These are phyloP conservation scores for Mucuna pruriens DNA, from an alignment of 306 rosid genomes.

Conservation along the genomic window DNA sequence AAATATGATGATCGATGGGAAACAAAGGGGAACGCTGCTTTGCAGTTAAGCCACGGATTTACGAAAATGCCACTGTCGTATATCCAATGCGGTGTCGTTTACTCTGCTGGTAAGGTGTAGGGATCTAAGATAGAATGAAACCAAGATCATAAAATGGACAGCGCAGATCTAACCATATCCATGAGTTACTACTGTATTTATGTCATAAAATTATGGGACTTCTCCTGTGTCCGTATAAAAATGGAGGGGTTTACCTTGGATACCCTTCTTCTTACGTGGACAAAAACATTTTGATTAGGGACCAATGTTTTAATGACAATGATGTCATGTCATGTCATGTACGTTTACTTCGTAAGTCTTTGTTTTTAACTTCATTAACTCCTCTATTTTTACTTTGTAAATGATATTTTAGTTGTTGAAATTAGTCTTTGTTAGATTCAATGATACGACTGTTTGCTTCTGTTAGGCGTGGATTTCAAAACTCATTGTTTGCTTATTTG, in stretches of 20 bases:
- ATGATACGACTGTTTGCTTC: too few relatives aligned
- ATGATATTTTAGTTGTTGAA: neutral
- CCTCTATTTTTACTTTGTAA: neutral
- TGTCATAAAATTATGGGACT: too few relatives aligned
- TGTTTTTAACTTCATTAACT: neutral
- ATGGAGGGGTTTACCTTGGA: too few relatives aligned
- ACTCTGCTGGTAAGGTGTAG: neutral
- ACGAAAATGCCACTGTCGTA: conserved; percentile 61
- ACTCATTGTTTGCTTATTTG: neutral
- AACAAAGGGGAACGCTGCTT: conserved; percentile 26
- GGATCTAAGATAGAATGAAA: neutral
- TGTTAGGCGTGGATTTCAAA: too few relatives aligned
- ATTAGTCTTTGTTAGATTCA: too few relatives aligned
- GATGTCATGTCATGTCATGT: neutral
- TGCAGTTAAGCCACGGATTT: conserved; percentile 52
- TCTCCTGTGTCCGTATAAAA: too few relatives aligned
- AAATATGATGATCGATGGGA: conserved; percentile 36
- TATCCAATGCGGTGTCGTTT: neutral
- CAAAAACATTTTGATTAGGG: too few relatives aligned
- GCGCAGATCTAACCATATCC: neutral
- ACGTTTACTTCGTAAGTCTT: neutral
- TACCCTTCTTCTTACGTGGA: too few relatives aligned
- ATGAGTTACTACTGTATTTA: too few relatives aligned
- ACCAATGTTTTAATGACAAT: too few relatives aligned
- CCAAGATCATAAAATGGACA: neutral